These are phyloP conservation scores for Somion occarium DNA, from an alignment of 1,284 basidiomycete genomes.

Conservation along the genomic window DNA sequence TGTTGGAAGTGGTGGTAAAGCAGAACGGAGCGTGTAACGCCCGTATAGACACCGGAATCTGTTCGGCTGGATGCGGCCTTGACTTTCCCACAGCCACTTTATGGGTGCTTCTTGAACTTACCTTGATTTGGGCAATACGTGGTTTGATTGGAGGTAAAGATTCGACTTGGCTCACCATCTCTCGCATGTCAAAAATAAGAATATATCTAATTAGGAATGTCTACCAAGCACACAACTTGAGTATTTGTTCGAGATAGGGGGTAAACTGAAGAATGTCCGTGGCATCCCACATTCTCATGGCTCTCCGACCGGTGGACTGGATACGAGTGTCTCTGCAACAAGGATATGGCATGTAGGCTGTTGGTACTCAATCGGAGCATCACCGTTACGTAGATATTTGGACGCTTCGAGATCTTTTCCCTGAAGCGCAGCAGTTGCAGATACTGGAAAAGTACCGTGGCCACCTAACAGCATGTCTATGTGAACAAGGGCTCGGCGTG, in stretches of 20 bases:
- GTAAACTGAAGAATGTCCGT: not conserved
- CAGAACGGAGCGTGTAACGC: not conserved
- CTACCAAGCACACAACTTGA: not conserved
- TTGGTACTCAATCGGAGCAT: not conserved
- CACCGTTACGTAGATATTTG: not conserved
- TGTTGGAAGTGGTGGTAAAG: not conserved
- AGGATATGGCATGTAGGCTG: not conserved
- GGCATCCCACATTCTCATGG: not conserved
- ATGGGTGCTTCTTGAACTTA: slow-evolving; percentile 18
- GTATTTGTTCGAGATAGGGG: too few relatives aligned
- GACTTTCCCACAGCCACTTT: slow-evolving; percentile 24
- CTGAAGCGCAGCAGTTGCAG: not conserved
- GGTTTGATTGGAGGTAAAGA: not conserved
- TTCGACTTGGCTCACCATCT: not conserved
- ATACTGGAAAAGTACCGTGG: not conserved
- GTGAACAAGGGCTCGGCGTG: not conserved
- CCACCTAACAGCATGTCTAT: not conserved
- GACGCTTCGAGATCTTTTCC: not conserved
- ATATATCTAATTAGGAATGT: not conserved
- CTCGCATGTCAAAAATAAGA: not conserved
- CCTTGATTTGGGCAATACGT: not conserved
- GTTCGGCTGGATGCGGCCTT: not conserved
- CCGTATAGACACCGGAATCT: not conserved
- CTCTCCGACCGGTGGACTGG: not conserved
- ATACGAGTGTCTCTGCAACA: not conserved